These are phyloP conservation scores for Colletotrichum caudatum DNA, from an alignment of 2,329 filamentous ascomycete genomes.

Conservation along the genomic window DNA sequence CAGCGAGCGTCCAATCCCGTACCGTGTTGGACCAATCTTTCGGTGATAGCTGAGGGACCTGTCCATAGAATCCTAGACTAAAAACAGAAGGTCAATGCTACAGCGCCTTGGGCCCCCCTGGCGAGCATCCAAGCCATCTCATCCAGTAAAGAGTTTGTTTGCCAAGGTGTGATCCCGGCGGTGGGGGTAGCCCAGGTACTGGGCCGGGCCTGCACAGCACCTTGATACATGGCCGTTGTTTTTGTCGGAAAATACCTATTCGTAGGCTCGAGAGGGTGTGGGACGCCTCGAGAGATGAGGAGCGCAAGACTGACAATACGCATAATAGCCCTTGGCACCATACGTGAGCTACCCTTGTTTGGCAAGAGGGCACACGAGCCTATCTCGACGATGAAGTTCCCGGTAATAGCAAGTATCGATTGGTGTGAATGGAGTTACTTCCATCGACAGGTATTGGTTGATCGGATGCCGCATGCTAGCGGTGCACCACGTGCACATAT, in stretches of 20 bases:
- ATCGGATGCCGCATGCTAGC: conserved; percentile 28
- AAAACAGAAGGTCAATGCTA: conserved; percentile 29
- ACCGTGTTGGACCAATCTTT: not conserved
- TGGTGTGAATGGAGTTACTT: not conserved
- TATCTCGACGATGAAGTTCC: not conserved
- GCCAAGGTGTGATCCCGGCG: conserved; percentile 14
- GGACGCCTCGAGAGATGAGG: conserved; percentile 4
- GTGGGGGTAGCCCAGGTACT: conserved; percentile 1
- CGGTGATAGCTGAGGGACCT: conserved; percentile 23
- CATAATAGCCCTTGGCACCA: not conserved
- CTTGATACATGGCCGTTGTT: not conserved
- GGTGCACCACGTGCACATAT: not conserved
- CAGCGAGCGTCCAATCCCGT: conserved; percentile 19
- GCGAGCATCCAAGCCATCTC: not conserved
- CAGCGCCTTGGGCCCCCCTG: conserved; percentile 15
- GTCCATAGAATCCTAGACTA: conserved; percentile 15
- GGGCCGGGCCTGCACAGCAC: not conserved
- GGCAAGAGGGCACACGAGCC: conserved; percentile 33
- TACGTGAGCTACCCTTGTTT: conserved; percentile 27
- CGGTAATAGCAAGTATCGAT: not conserved
- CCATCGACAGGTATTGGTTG: too few species aligned
- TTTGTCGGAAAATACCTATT: not conserved
- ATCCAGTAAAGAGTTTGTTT: not conserved
- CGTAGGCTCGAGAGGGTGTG: not conserved
- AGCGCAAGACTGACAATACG: not conserved